Evolutionary conservation across 306 rosid genomes (phyloP).

Genomic region (Vigna angularis): DNA sequence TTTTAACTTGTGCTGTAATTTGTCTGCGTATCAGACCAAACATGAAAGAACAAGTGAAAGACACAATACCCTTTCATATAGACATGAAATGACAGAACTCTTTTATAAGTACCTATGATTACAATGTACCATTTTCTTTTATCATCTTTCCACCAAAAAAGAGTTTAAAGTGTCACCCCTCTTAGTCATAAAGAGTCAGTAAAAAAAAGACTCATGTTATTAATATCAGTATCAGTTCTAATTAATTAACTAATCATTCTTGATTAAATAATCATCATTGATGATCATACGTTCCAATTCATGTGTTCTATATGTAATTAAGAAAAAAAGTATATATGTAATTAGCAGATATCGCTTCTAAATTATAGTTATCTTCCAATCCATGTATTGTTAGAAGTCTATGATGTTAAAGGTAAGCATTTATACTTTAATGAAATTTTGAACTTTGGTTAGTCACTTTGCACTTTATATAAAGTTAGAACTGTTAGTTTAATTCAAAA

Average conservation of each 20-base stretch:
- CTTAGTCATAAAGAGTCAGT: background rate
- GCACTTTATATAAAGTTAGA: background rate
- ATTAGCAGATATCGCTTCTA: background rate
- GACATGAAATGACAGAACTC: conserved; percentile 26
- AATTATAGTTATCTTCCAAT: background rate
- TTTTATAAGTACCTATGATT: conserved; percentile 22
- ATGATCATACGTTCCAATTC: background rate
- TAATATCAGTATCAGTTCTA: background rate
- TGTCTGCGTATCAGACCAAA: conserved; percentile 22
- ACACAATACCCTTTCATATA: conserved; percentile 28
- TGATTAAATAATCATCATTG: background rate
- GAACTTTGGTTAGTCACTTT: background rate
- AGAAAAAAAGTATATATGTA: background rate
- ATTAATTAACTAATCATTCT: background rate
- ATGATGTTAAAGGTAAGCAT: background rate
- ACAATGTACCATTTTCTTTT: conserved; percentile 13
- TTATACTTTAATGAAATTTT: background rate
- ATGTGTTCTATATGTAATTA: background rate
- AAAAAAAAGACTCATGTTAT: background rate
- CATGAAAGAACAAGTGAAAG: conserved; percentile 44
- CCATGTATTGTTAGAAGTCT: background rate
- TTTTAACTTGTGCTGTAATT: conserved; percentile 12
- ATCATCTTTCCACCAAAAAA: background rate
- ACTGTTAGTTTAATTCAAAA: background rate
- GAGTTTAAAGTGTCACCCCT: conserved; percentile 8